phyloP scores from a whole-genome alignment of 2,329 filamentous ascomycete species.

The Colletotrichum cuscutae region DNA sequence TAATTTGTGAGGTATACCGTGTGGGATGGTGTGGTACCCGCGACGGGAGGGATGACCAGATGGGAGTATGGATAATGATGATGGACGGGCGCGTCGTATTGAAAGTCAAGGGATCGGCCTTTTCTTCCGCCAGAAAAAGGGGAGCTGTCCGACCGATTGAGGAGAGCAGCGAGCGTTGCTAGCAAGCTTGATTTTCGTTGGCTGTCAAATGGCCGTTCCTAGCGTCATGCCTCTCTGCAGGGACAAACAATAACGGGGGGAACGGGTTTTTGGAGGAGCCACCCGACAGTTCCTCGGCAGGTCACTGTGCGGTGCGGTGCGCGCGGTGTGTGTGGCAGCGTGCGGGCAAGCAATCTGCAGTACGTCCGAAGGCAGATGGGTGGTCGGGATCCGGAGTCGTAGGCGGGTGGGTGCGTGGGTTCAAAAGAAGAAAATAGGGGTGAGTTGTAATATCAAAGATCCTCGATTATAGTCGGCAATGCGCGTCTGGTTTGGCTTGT shows the following conservation, averaged over 20 bases:
- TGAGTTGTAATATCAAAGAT: constrained; percentile 17
- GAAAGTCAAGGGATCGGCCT: constrained; percentile 29
- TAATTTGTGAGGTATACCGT: constrained; percentile 13
- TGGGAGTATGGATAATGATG: constrained; percentile 24
- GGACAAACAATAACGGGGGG: constrained; percentile 14
- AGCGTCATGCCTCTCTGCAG: constrained; percentile 34
- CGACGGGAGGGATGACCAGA: constrained; percentile 18
- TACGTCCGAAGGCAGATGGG: not conserved
- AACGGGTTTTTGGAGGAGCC: constrained; percentile 22
- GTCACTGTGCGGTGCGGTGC: not conserved
- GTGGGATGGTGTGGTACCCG: constrained; percentile 21
- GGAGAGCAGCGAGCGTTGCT: constrained; percentile 17
- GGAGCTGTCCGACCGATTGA: constrained; percentile 13
- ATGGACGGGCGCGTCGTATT: constrained; percentile 31
- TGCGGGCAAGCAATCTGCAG: constrained; percentile 14
- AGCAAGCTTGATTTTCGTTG: constrained; percentile 30
- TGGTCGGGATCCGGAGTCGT: constrained; percentile 17
- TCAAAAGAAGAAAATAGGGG: constrained; percentile 9
- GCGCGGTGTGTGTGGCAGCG: not conserved
- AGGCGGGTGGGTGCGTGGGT: constrained; percentile 11
- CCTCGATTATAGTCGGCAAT: constrained; percentile 24
- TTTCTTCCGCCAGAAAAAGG: constrained; percentile 25
- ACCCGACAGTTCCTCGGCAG: constrained; percentile 30
- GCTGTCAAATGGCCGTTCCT: constrained; percentile 24
- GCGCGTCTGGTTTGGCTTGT: constrained; percentile 15